Percentiles rank a stretch among this genome's conserved stretches.
Conservation (phyloP, 768 basidiomycete species). For the Pleurotus pulmonarius region DNA sequence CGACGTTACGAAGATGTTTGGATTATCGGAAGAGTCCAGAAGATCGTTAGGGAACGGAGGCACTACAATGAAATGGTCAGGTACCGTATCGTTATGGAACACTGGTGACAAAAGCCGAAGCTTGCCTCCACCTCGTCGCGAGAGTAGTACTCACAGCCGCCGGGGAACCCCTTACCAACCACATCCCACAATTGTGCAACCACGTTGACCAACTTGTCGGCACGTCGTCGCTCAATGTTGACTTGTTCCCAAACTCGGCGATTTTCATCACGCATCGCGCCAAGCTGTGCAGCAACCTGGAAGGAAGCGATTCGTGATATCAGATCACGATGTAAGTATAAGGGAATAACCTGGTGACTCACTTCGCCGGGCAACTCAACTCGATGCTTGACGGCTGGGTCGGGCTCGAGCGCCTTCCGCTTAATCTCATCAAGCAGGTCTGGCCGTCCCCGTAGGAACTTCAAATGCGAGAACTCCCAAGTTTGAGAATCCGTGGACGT, state of each 20-base stretch:
- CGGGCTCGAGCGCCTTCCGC: conserved; percentile 80
- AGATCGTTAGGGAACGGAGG: conserved; percentile 50
- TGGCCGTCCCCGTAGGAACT: conserved; percentile 76
- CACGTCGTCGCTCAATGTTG: conserved; percentile 50
- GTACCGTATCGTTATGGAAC: not conserved
- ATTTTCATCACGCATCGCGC: conserved; percentile 72
- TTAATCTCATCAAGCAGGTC: conserved; percentile 85
- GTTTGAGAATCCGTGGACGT: conserved; percentile 78
- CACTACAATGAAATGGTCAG: conserved; percentile 23
- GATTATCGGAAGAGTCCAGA: conserved; percentile 47
- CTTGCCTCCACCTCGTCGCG: not conserved
- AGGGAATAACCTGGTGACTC: conserved; percentile 16
- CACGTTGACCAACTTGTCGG: conserved; percentile 56
- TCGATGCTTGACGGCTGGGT: conserved; percentile 65
- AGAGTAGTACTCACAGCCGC: conserved; percentile 37
- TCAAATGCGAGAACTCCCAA: conserved; percentile 88
- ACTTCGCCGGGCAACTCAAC: conserved; percentile 84
- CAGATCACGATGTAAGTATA: too few relatives aligned
- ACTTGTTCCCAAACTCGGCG: conserved; percentile 57
- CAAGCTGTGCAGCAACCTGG: conserved; percentile 59
- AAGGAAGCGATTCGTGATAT: too few relatives aligned
- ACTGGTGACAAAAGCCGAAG: conserved; percentile 5
- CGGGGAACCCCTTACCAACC: conserved; percentile 53
- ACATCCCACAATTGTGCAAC: conserved; percentile 63
- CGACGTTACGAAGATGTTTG: conserved; percentile 73